Evolutionary conservation across 352 stramenopile genomes (phyloP), one percentile per base, ranked within the genome.

Genomic region (Phytophthora lateralis): DNA sequence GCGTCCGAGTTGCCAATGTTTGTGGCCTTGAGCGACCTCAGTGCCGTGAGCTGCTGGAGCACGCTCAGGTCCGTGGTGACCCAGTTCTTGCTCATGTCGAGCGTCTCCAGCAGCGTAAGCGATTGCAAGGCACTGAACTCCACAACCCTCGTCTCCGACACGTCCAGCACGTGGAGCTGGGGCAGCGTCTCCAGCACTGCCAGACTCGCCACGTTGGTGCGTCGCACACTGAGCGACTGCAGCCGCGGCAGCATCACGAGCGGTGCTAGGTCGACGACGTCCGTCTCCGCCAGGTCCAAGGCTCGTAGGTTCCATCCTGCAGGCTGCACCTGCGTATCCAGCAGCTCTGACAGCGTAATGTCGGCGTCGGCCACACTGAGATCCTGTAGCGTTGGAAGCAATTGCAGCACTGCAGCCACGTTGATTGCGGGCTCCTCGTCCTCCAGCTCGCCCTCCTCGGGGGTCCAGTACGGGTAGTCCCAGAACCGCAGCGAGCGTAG

Each of bases 31-130:
- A 84, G 50, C 42, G 69, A 78, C 11, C 51, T 38, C 50, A 84
- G 49, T 14, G 54, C 53, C 1, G 55, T 52, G 49, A 84, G 55
- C 20, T 69, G 44, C 24, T 62, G 51, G 41, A 84, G 45, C 9
- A 74, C 62, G 15, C 21, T 34, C 29, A 78, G 32, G 44, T 75
- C 67, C 7, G 62, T 71, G 9, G 65, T 42, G 12, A 85, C 67
- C 66, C 70, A 85, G 45, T 82, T 85, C 44, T 72, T 71, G 45
- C 73, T 82, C 37, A 85, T 64, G 27, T 85, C 69, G 11, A 85
- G 62, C 24, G 60, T 75, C 48, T 80, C 61, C 7, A 80, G 51
- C 27, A 39, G 49, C 29, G 47, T 24, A 24, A 80, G 12, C 18
- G 38, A 11, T 7, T 55, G 38, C 11, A 85, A 21, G 20, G 70